phyloP scores from a whole-genome alignment of 2,329 filamentous ascomycete species.

The Septoria petroselini region DNA sequence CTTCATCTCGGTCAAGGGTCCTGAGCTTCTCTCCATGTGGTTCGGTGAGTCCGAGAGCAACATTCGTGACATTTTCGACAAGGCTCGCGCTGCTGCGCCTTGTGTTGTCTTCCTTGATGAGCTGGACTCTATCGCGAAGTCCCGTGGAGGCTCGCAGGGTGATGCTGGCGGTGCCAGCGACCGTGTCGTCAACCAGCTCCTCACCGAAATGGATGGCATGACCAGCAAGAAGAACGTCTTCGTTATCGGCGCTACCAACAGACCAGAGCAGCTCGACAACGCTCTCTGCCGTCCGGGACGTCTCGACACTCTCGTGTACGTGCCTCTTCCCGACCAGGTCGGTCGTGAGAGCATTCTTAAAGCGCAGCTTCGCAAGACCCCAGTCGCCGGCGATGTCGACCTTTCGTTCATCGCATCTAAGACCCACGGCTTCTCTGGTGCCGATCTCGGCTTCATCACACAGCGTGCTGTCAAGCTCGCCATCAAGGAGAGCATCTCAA shows the following conservation, averaged over 20 bases:
- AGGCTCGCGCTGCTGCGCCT: constrained; percentile 94
- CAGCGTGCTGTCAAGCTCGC: constrained; percentile 98
- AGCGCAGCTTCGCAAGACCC: constrained; percentile 97
- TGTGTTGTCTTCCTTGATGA: constrained; percentile 99
- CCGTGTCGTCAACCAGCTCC: constrained; percentile 98
- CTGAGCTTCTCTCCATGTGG: constrained; percentile 99
- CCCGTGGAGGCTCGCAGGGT: constrained; percentile 91
- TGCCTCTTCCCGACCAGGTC: constrained; percentile 87
- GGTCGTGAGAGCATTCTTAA: constrained; percentile 87
- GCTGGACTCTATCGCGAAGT: constrained; percentile 98
- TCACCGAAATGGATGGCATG: constrained; percentile 99
- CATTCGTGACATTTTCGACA: constrained; percentile 99
- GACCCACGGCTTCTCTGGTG: constrained; percentile 99
- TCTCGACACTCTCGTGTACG: constrained; percentile 98
- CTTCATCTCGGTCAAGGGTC: constrained; percentile 99
- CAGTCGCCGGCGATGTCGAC: constrained; percentile 82
- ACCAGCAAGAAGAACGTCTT: constrained; percentile 99
- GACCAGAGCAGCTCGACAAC: constrained; percentile 97
- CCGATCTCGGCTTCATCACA: constrained; percentile 97
- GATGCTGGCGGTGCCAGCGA: constrained; percentile 98
- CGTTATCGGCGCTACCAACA: constrained; percentile 97
- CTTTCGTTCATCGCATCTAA: constrained; percentile 89
- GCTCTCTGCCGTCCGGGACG: constrained; percentile 96
- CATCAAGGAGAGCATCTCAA: constrained; percentile 91
- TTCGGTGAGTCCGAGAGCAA: constrained; percentile 99